These are phyloP conservation scores for Pichia scutulata DNA, from an alignment of 805 yeast genomes.

Conservation along the genomic window DNA sequence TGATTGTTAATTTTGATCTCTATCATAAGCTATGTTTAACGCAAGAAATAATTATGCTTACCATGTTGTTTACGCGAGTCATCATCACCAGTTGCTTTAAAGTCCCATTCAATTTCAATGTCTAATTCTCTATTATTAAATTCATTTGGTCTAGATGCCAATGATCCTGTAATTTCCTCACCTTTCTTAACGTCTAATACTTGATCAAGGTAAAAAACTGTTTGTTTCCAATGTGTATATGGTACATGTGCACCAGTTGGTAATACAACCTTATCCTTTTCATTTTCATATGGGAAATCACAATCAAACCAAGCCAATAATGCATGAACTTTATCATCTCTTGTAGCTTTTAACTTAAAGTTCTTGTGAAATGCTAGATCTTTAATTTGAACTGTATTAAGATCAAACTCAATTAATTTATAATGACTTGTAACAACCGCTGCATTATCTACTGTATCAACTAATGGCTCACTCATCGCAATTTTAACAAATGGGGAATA, in stretches of 20 bases:
- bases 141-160: slow-evolving; percentile 70
- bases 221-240: slow-evolving; percentile 98
- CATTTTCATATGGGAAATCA: slow-evolving; percentile 57
- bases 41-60: slow-evolving; percentile 55
- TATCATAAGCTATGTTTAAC: not conserved
- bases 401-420: slow-evolving; percentile 72
- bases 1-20: too few species aligned
- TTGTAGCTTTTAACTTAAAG: slow-evolving; percentile 66
- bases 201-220: slow-evolving; percentile 78
- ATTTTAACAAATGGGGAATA: slow-evolving; percentile 82
- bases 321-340: slow-evolving; percentile 82
- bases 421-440: slow-evolving; percentile 66
- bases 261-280: slow-evolving; percentile 56
- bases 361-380: slow-evolving; percentile 68
- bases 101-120: slow-evolving; percentile 58
- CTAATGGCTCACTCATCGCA: slow-evolving; percentile 90
- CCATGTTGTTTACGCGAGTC: slow-evolving; percentile 48
- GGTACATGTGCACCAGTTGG: slow-evolving; percentile 92
- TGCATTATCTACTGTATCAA: slow-evolving; percentile 81
- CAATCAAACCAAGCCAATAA: slow-evolving; percentile 92
- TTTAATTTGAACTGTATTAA: slow-evolving; percentile 79
- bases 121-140: slow-evolving; percentile 86
- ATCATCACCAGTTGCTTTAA: slow-evolving; percentile 31
- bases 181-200: slow-evolving; percentile 71
- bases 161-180: slow-evolving; percentile 62